Evolutionary conservation across 2,329 filamentous ascomycete species (phyloP).

Genomic region (Colletotrichum sp.): DNA sequence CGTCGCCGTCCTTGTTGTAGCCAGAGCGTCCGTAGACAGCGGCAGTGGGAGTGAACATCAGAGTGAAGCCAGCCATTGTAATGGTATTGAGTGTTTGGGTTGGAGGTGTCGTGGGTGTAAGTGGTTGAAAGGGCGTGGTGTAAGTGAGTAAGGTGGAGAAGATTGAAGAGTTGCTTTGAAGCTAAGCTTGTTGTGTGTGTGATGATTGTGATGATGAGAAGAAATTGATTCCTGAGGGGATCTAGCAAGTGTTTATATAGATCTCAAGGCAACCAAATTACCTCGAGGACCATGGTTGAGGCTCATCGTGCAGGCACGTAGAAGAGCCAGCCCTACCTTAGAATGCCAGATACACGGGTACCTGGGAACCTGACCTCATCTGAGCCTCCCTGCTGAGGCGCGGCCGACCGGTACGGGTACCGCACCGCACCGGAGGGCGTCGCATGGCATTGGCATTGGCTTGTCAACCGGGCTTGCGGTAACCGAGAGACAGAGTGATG

Average conservation of each 20-base stretch:
- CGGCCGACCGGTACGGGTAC: conserved; percentile 4
- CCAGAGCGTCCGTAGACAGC: conserved; percentile 46
- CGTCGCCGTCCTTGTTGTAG: conserved; percentile 45
- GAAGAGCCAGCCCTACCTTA: conserved; percentile 3
- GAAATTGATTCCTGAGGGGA: neutral
- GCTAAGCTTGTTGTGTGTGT: neutral
- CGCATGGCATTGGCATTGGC: neutral
- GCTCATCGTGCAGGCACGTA: conserved; percentile 11
- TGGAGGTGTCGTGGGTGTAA: conserved; percentile 25
- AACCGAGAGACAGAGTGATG: neutral
- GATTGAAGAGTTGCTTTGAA: neutral
- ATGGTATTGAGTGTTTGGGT: conserved; percentile 25
- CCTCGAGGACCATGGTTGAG: neutral
- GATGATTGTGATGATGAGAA: conserved; percentile 2
- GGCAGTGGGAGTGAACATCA: conserved; percentile 34
- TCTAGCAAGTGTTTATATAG: conserved; percentile 16
- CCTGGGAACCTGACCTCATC: neutral
- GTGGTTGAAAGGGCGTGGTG: conserved; percentile 27
- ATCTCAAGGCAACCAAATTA: neutral
- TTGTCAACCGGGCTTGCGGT: neutral
- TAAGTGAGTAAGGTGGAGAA: conserved; percentile 17
- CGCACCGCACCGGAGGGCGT: neutral
- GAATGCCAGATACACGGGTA: neutral
- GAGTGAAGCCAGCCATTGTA: conserved; percentile 42
- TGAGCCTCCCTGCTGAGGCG: conserved; percentile 4